Conservation (phyloP, 176 grass and related monocot genomes). For the Carex pumila region DNA sequence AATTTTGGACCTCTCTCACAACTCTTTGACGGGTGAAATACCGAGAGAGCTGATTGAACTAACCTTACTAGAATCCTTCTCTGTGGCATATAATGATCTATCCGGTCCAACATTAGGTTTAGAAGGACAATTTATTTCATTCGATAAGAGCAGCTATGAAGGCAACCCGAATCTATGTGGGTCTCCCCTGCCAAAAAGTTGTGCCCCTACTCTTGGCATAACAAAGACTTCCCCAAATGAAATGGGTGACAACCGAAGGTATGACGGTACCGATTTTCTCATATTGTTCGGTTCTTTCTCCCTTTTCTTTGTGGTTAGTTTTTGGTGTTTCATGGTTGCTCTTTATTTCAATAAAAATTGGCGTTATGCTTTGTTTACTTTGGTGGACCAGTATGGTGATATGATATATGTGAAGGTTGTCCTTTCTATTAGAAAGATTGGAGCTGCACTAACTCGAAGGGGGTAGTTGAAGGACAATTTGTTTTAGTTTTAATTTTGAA, state of each 20-base stretch:
- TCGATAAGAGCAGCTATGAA: neutral
- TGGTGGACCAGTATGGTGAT: neutral
- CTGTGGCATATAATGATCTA: slow-evolving; percentile 32
- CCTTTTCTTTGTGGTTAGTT: neutral
- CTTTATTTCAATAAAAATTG: neutral
- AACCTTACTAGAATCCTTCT: neutral
- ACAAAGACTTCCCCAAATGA: neutral
- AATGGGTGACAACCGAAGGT: neutral
- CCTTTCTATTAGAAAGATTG: neutral
- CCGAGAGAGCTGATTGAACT: neutral
- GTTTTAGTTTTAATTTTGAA: neutral
- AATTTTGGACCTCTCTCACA: slow-evolving; percentile 29
- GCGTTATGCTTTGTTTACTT: neutral
- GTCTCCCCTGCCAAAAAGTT: neutral
- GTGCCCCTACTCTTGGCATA: neutral
- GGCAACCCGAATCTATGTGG: slow-evolving; percentile 16
- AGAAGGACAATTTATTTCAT: slow-evolving; percentile 9
- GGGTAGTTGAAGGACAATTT: neutral
- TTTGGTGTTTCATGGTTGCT: neutral
- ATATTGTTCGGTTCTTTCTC: neutral
- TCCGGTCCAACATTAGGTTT: slow-evolving; percentile 19
- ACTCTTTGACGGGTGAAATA: neutral
- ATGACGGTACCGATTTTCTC: neutral
- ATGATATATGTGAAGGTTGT: neutral
- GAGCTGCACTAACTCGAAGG: neutral